phyloP scores from a whole-genome alignment of 306 rosid species.

The Rosa persica region DNA sequence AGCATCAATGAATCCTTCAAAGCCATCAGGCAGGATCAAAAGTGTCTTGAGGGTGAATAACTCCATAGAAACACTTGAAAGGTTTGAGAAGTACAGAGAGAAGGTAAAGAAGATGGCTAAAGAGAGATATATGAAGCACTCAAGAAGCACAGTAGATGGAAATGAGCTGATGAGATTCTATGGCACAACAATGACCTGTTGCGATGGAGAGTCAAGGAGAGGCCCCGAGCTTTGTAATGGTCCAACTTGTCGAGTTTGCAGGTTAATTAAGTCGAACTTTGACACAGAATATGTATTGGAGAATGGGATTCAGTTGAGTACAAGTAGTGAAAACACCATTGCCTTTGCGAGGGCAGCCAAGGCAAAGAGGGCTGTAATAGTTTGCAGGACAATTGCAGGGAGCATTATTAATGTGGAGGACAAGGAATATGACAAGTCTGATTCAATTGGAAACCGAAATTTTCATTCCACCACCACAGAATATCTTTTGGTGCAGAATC shows the following conservation, averaged over 20 bases:
- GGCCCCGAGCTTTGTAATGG: slow-evolving; percentile 45
- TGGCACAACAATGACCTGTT: slow-evolving; percentile 55
- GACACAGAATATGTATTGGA: slow-evolving; percentile 20
- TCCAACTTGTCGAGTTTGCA: slow-evolving; percentile 56
- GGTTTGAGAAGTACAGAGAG: slow-evolving; percentile 69
- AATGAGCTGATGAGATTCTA: slow-evolving; percentile 62
- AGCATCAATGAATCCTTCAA: slow-evolving; percentile 50
- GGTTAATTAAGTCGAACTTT: slow-evolving; percentile 48
- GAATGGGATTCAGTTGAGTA: slow-evolving; percentile 34
- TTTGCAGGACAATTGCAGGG: slow-evolving; percentile 79
- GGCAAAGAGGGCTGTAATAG: slow-evolving; percentile 53
- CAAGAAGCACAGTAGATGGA: slow-evolving; percentile 68
- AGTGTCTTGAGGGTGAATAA: slow-evolving; percentile 53
- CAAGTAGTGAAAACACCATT: slow-evolving; percentile 25
- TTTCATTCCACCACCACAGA: slow-evolving; percentile 39
- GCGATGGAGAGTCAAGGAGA: slow-evolving; percentile 38
- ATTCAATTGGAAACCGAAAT: slow-evolving; percentile 26
- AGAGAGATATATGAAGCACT: slow-evolving; percentile 39
- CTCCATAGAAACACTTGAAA: slow-evolving; percentile 41
- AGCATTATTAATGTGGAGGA: slow-evolving; percentile 25
- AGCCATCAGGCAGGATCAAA: slow-evolving; percentile 44
- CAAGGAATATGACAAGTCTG: slow-evolving; percentile 30
- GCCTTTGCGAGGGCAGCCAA: slow-evolving; percentile 30
- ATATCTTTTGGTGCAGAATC: slow-evolving; percentile 41
- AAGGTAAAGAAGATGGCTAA: slow-evolving; percentile 51